Evolutionary conservation across 192 early-diverging fungal species (phyloP), one percentile per base, ranked within the genome.

Genomic region (Coemansia sp.): DNA sequence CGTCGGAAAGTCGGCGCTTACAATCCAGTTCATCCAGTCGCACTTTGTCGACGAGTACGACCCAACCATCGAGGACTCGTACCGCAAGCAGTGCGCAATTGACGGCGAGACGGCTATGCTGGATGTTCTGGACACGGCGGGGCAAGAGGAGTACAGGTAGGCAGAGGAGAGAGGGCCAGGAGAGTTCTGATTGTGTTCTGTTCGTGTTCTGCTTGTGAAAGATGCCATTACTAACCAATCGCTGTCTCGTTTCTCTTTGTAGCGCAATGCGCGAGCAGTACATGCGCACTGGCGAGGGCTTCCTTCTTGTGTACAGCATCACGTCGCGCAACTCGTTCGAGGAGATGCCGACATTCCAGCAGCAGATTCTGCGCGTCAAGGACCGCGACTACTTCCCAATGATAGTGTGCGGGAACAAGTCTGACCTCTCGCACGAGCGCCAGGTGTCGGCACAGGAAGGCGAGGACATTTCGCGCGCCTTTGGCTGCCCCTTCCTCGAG

Each of bases 31-130:
- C 59, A 91, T 89, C 58, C 88, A 89, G 70, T 88, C 87, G 48
- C 87, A 92, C 79, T 92, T 93, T 77, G 88, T 92, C 49, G 88
- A 93, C 66, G 90, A 90, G 68, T 98, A 98, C 72, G 96, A 98
- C 74, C 96, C 96, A 9, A 98, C 96, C 20, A 98, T 96, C 63
- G 96, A 98, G 84, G 95, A 98, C 83, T 96, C 94, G n/a, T 98
- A 98, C 84, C 88, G 92, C 58, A 96, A 96, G 74, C 95, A 96
- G 77, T 92, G 94, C 71, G 86, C 93, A 20, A 94, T 98, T 57
- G 94, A 98, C 75, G 89, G 92, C 34, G 87, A 89, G 64, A 88
- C 90, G 1, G 91, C 92, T 42, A 87, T 94, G 64, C 85, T 98
- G 25, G 95, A 98, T 61, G 91, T 98, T 10, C 87, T 98, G 48